phyloP scores from a whole-genome alignment of 257 asterid genomes.

The Thymus mandschuricus region DNA sequence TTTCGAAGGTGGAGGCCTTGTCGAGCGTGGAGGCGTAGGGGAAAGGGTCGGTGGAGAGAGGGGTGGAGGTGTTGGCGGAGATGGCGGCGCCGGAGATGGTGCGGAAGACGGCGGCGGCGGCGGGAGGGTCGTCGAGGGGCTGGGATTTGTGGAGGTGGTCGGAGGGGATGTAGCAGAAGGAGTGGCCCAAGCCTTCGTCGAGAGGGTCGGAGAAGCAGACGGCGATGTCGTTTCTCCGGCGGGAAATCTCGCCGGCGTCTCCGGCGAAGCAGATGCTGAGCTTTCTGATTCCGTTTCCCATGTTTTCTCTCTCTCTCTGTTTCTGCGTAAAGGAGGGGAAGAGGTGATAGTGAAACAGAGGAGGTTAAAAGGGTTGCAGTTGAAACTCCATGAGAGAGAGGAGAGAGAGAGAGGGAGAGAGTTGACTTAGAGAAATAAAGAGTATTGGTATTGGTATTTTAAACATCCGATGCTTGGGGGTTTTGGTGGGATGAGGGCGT shows the following conservation, averaged over 20 bases:
- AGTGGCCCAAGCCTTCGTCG: slow-evolving; percentile 92
- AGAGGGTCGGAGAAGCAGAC: slow-evolving; percentile 50
- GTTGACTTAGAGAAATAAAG: slow-evolving; percentile 55
- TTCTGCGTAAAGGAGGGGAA: not conserved
- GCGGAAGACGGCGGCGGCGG: slow-evolving; percentile 50
- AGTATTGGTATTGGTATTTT: not conserved
- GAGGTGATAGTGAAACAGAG: not conserved
- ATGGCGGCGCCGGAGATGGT: slow-evolving; percentile 95
- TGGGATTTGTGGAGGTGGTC: slow-evolving; percentile 51
- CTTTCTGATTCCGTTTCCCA: slow-evolving; percentile 78
- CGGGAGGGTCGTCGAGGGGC: slow-evolving; percentile 41
- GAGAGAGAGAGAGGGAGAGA: slow-evolving; percentile 34
- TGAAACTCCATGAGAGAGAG: slow-evolving; percentile 27
- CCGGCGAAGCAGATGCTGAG: slow-evolving; percentile 73
- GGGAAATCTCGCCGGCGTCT: slow-evolving; percentile 78
- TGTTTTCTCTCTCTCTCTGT: not conserved
- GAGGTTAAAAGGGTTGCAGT: slow-evolving; percentile 23
- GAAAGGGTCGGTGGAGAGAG: slow-evolving; percentile 69
- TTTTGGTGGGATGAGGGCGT: slow-evolving; percentile 39
- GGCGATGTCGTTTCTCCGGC: slow-evolving; percentile 59
- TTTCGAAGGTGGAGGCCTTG: slow-evolving; percentile 82
- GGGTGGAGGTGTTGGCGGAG: slow-evolving; percentile 84
- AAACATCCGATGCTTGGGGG: slow-evolving; percentile 33
- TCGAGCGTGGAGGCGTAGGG: slow-evolving; percentile 48
- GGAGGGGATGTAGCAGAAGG: slow-evolving; percentile 79